These are phyloP conservation scores for Ceratocystis albifundus DNA, from an alignment of 2,329 filamentous ascomycete genomes.

Conservation along the genomic window DNA sequence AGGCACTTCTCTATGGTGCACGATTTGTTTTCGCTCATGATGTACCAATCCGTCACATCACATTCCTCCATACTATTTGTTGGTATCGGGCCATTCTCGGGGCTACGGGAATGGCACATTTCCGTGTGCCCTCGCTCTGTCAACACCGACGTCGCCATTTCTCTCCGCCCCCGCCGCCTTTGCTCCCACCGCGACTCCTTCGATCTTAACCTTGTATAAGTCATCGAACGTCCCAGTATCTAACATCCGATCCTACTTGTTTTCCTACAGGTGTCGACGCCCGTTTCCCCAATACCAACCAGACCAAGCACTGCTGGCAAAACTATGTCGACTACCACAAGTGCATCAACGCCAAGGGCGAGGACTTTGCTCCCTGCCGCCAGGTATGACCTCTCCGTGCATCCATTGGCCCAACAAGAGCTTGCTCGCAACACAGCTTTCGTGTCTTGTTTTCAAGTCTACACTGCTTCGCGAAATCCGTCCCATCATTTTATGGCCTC, in stretches of 20 bases:
- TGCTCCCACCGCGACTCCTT: neutral
- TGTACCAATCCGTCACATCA: neutral
- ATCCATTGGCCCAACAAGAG: neutral
- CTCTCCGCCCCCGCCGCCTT: neutral
- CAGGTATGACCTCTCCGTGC: conserved; percentile 51
- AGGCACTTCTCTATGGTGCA: neutral
- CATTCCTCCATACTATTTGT: neutral
- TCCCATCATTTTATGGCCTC: neutral
- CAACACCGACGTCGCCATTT: conserved; percentile 2
- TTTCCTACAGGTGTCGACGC: conserved; percentile 73
- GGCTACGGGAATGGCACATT: neutral
- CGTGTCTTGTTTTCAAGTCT: neutral
- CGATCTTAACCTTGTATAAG: neutral
- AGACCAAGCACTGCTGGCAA: conserved; percentile 99
- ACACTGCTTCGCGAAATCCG: neutral
- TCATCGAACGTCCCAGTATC: conserved; percentile 1
- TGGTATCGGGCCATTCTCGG: conserved; percentile 5
- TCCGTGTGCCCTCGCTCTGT: neutral
- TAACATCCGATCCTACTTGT: conserved; percentile 16
- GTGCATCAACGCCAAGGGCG: conserved; percentile 95
- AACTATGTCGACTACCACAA: conserved; percentile 99
- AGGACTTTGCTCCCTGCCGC: conserved; percentile 93
- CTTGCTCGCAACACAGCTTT: neutral
- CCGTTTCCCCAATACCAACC: conserved; percentile 97
- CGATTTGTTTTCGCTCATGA: neutral